A percentile compares a stretch with the other conserved stretches of the same genome.
These are phyloP conservation scores for Tolypocladium guangdongense DNA, from an alignment of 2,329 filamentous ascomycete species.

Conservation along the genomic window DNA sequence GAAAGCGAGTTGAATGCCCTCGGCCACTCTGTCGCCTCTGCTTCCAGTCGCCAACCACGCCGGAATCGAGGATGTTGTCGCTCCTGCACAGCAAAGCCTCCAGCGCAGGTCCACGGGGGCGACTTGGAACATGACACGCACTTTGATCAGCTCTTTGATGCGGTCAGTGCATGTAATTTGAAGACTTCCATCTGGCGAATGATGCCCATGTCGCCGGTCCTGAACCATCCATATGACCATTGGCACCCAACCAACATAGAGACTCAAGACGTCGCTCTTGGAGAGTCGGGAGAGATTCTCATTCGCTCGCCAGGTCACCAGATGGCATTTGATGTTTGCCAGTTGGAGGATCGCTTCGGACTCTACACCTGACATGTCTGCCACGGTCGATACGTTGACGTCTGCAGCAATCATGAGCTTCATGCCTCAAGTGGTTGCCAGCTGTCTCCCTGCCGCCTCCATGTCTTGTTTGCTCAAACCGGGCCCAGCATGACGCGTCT, in stretches of 20 bases:
- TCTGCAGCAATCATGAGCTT: neutral
- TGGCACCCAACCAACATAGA: neutral
- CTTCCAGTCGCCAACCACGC: neutral
- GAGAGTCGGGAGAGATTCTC: neutral
- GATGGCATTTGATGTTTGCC: neutral
- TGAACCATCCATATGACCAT: neutral
- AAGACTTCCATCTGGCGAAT: neutral
- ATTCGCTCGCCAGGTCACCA: neutral
- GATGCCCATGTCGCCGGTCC: neutral
- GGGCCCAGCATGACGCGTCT: neutral
- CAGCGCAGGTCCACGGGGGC: neutral
- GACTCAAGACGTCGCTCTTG: neutral
- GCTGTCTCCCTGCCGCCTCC: neutral
- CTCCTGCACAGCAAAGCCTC: neutral
- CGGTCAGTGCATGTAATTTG: neutral
- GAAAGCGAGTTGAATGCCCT: neutral
- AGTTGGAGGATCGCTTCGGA: too few species aligned
- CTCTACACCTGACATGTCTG: too few species aligned
- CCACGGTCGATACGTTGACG: too few species aligned
- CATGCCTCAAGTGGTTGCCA: neutral
- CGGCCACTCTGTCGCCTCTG: neutral
- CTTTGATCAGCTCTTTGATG: neutral
- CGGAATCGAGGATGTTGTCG: neutral
- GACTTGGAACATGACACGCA: neutral
- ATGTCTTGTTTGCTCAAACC: neutral